A percentile compares a stretch with the other conserved stretches of the same genome.
Conservation (phyloP, 2,329 filamentous ascomycete species). For the Alternaria metachromatica region DNA sequence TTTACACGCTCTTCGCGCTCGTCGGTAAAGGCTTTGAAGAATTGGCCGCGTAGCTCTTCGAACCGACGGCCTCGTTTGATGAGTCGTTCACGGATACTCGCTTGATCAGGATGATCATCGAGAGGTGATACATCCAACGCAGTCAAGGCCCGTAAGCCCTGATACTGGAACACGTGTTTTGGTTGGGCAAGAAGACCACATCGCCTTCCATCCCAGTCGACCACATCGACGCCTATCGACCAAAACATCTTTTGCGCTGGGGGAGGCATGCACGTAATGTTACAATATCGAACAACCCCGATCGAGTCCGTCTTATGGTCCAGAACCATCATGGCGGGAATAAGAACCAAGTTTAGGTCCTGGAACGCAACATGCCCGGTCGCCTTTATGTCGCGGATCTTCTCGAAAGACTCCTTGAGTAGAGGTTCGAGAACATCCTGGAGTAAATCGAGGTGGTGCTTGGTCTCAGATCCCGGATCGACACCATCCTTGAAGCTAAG, state of each 20-base stretch:
- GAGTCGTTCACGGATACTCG: conserved; percentile 47
- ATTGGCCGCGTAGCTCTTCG: conserved; percentile 53
- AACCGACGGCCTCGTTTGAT: conserved; percentile 53
- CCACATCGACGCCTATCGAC: conserved; percentile 12
- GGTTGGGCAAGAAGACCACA: conserved; percentile 25
- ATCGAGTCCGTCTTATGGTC: conserved; percentile 21
- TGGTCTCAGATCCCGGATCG: conserved; percentile 5
- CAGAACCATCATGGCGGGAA: conserved; percentile 29
- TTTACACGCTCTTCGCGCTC: not conserved
- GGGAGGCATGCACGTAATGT: conserved; percentile 7
- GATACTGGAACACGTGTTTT: conserved; percentile 19
- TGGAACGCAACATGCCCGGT: conserved; percentile 42
- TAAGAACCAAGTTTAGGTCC: conserved; percentile 40
- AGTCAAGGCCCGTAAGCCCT: conserved; percentile 50
- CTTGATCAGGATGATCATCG: conserved; percentile 45
- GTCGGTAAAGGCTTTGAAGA: conserved; percentile 41
- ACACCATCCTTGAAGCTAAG: not conserved
- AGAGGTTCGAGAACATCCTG: conserved; percentile 33
- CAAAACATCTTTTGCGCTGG: not conserved
- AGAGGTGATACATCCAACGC: conserved; percentile 51
- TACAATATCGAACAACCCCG: conserved; percentile 5
- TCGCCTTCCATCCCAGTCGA: conserved; percentile 31
- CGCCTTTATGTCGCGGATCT: conserved; percentile 36
- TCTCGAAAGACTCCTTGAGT: conserved; percentile 12
- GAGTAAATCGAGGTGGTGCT: conserved; percentile 41